phyloP scores from a whole-genome alignment of 768 basidiomycete genomes.

The Tricholoma terreum region DNA sequence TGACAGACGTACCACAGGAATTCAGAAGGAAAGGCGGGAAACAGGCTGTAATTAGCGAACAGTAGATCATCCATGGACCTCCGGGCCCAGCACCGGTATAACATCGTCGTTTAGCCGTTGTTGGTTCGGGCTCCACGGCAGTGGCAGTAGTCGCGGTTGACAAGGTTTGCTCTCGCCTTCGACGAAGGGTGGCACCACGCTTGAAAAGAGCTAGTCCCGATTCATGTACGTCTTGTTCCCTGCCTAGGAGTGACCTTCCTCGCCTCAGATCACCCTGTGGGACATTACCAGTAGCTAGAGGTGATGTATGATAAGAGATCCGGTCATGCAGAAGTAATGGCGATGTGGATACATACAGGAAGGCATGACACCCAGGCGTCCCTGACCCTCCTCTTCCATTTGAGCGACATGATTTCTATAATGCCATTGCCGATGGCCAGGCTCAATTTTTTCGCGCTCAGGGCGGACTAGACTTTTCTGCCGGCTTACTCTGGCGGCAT shows the following conservation, averaged over 20 bases:
- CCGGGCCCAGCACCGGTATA: constrained; percentile 86
- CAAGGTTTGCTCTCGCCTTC: constrained; percentile 54
- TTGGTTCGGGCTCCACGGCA: constrained; percentile 34
- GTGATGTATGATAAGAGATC: constrained; percentile 10
- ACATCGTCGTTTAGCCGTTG: constrained; percentile 42
- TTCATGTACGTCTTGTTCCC: constrained; percentile 90
- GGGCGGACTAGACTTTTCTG: constrained; percentile 93
- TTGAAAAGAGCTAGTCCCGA: constrained; percentile 92
- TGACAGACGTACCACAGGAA: constrained; percentile 64
- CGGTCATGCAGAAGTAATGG: constrained; percentile 4
- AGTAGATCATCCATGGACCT: constrained; percentile 95
- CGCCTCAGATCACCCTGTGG: constrained; percentile 67
- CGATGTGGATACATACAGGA: constrained; percentile 62
- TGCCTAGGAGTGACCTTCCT: constrained; percentile 84
- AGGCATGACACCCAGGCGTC: constrained; percentile 67
- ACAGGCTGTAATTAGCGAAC: constrained; percentile 77
- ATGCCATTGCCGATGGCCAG: constrained; percentile 90
- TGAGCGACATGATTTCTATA: constrained; percentile 86
- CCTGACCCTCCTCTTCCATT: constrained; percentile 65
- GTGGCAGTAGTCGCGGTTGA: constrained; percentile 35
- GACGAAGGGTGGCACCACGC: constrained; percentile 73
- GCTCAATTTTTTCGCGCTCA: constrained; percentile 95
- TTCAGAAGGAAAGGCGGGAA: constrained; percentile 77
- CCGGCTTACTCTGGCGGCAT: constrained; percentile 56
- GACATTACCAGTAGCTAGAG: constrained; percentile 72